A percentile compares a stretch with the other conserved stretches of the same genome.
phyloP scores from a whole-genome alignment of 2,329 filamentous ascomycete genomes.

The Rhytidhysteron rufulum region DNA sequence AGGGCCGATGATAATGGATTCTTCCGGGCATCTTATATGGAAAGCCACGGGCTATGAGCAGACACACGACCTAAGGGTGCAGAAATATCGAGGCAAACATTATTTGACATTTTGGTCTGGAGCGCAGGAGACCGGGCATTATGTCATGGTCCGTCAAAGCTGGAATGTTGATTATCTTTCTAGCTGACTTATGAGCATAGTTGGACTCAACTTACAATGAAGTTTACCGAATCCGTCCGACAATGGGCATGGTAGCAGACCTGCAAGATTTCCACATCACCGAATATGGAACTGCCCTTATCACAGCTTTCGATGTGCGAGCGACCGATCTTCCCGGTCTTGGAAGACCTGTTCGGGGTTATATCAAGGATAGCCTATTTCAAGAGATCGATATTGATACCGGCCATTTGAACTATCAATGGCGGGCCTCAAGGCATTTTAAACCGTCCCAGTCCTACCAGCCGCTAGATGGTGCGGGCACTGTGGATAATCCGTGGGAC shows the following conservation, averaged over 20 bases:
- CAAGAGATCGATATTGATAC: conserved; percentile 44
- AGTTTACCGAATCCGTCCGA: conserved; percentile 7
- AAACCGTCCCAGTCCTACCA: conserved; percentile 20
- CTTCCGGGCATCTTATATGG: conserved; percentile 31
- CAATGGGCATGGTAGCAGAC: conserved; percentile 28
- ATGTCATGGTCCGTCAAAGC: conserved; percentile 25
- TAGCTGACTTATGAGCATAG: conserved; percentile 3
- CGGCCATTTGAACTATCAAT: conserved; percentile 38
- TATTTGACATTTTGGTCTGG: conserved; percentile 40
- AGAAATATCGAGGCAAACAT: conserved; percentile 30
- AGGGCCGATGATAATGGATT: conserved; percentile 34
- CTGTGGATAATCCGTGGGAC: conserved; percentile 33
- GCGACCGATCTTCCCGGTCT: conserved; percentile 36
- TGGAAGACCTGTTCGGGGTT: conserved; percentile 33
- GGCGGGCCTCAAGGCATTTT: conserved; percentile 37
- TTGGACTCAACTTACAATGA: conserved; percentile 13
- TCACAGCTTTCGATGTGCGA: conserved; percentile 39
- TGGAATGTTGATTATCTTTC: too few species aligned
- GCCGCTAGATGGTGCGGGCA: conserved; percentile 19
- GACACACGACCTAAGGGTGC: conserved; percentile 24
- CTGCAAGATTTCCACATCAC: conserved; percentile 46
- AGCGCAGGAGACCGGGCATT: conserved; percentile 30
- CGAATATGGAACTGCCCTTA: conserved; percentile 38
- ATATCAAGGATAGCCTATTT: conserved; percentile 42
- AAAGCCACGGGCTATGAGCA: conserved; percentile 19